phyloP scores from a whole-genome alignment of 2,329 filamentous ascomycete genomes.

The Colletotrichum phormii region DNA sequence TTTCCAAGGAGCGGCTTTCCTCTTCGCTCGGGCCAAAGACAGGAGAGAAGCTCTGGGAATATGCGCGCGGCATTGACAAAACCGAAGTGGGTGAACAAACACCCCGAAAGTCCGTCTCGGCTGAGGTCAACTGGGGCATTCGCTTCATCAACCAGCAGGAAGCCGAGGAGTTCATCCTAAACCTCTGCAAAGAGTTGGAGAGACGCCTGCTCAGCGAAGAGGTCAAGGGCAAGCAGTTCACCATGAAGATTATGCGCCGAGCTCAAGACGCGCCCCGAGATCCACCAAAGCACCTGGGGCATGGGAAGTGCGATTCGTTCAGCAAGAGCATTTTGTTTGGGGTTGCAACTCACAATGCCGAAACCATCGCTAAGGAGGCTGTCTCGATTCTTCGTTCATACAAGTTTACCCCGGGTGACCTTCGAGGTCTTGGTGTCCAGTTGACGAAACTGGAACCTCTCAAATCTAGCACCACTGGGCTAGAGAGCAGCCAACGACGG shows the following conservation, averaged over 20 bases:
- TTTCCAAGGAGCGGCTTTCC: conserved; percentile 80
- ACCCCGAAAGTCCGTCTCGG: conserved; percentile 92
- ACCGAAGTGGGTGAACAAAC: conserved; percentile 88
- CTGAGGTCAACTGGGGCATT: conserved; percentile 98
- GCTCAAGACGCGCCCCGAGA: conserved; percentile 89
- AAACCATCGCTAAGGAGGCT: conserved; percentile 82
- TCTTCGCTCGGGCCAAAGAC: conserved; percentile 89
- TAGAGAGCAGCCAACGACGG: conserved; percentile 82
- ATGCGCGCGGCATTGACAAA: conserved; percentile 87
- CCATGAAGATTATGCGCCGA: conserved; percentile 94
- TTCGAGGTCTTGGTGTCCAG: conserved; percentile 92
- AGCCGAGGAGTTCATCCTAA: conserved; percentile 90
- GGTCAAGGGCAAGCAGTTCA: conserved; percentile 89
- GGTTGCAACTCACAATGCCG: conserved; percentile 81
- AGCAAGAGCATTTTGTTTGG: conserved; percentile 89
- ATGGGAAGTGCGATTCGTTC: conserved; percentile 94
- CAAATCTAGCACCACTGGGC: conserved; percentile 66
- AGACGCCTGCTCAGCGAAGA: conserved; percentile 83
- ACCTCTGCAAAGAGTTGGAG: conserved; percentile 86
- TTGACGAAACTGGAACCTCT: conserved; percentile 91
- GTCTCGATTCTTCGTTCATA: conserved; percentile 86
- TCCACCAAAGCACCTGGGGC: conserved; percentile 91
- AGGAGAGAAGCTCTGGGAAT: conserved; percentile 90
- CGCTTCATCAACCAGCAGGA: conserved; percentile 93
- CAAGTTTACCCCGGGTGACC: conserved; percentile 87